Conservation (phyloP, 2,329 filamentous ascomycete species). For the Aureobasidium zeae region DNA sequence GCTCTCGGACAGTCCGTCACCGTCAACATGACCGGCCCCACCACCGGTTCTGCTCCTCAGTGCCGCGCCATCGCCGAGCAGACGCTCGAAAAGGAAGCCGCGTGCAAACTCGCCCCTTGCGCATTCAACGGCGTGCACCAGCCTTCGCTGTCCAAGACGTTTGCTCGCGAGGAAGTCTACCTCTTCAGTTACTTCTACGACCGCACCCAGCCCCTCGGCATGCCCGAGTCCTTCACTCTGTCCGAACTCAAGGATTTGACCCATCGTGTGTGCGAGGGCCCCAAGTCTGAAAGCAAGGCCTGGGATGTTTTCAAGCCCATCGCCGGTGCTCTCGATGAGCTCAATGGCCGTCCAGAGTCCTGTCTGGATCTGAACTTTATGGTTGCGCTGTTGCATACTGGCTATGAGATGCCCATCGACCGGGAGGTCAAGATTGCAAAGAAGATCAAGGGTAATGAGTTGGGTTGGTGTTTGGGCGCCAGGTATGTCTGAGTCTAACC, state of each 20-base stretch:
- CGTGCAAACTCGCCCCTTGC: slow-evolving; percentile 79
- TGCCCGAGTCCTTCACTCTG: slow-evolving; percentile 96
- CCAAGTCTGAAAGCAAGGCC: slow-evolving; percentile 55
- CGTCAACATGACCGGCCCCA: slow-evolving; percentile 83
- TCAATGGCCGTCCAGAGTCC: slow-evolving; percentile 74
- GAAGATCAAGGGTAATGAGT: slow-evolving; percentile 94
- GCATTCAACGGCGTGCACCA: slow-evolving; percentile 98
- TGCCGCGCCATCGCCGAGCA: slow-evolving; percentile 86
- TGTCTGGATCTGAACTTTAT: slow-evolving; percentile 97
- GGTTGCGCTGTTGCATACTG: slow-evolving; percentile 82
- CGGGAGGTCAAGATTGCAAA: slow-evolving; percentile 96
- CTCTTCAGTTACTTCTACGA: slow-evolving; percentile 98
- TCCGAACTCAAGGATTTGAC: slow-evolving; percentile 82
- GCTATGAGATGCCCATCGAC: slow-evolving; percentile 96
- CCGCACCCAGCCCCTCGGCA: slow-evolving; percentile 83
- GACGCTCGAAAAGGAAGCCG: slow-evolving; percentile 76
- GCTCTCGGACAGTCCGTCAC: slow-evolving; percentile 54
- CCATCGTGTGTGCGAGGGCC: slow-evolving; percentile 72
- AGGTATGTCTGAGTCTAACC: slow-evolving; percentile 52
- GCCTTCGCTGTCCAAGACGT: slow-evolving; percentile 84
- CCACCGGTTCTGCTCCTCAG: slow-evolving; percentile 65
- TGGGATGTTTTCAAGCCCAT: slow-evolving; percentile 78
- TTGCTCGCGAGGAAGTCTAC: slow-evolving; percentile 82
- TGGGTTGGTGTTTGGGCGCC: slow-evolving; percentile 95
- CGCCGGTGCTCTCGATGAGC: slow-evolving; percentile 68